Evolutionary conservation across 1,284 basidiomycete genomes (phyloP).

Genomic region (Porodaedalea pini): DNA sequence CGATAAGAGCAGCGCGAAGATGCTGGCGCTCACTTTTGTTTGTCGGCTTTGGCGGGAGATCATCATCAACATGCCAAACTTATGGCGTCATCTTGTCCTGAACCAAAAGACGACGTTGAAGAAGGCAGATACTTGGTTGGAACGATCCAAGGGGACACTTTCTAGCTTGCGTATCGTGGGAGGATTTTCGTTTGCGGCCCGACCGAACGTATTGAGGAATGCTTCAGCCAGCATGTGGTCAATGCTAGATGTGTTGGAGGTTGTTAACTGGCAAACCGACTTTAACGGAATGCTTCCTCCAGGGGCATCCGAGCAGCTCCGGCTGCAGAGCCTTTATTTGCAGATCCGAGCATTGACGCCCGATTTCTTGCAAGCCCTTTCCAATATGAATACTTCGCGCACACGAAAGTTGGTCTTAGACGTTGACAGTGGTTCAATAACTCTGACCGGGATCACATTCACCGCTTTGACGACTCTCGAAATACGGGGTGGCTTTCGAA

Average conservation of each 20-base stretch:
- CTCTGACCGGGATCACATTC: neutral
- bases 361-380: neutral
- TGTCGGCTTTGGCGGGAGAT: neutral
- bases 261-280: neutral
- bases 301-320: neutral
- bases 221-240: neutral
- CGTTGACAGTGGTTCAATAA: neutral
- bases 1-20: neutral
- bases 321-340: neutral
- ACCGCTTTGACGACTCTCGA: neutral
- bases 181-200: neutral
- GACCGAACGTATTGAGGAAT: neutral
- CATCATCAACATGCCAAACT: neutral
- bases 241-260: neutral
- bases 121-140: conserved; percentile 4
- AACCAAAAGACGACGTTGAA: neutral
- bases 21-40: neutral
- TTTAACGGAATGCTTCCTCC: neutral
- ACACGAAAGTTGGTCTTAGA: neutral
- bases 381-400: neutral
- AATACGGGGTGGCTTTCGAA: neutral
- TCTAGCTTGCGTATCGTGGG: neutral
- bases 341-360: neutral
- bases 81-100: conserved; percentile 4
- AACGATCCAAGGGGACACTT: neutral